phyloP scores from a whole-genome alignment of 2,329 filamentous ascomycete species.

The Nakataea oryzae region DNA sequence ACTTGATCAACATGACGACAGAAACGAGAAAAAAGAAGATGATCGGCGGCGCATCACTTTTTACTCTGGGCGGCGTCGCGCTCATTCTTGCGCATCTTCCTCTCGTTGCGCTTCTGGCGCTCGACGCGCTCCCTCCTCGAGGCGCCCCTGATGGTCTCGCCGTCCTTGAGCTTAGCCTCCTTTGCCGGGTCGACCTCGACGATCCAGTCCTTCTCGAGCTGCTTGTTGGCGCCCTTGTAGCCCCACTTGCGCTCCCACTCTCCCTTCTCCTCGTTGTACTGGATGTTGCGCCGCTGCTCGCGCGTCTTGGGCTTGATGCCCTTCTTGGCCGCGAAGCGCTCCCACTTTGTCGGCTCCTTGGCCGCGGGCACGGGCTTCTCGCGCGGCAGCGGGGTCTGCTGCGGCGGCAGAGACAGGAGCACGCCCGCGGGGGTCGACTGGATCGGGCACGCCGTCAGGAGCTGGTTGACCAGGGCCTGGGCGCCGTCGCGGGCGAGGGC shows the following conservation, averaged over 20 bases:
- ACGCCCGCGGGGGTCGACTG: conserved; percentile 60
- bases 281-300: conserved; percentile 62
- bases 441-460: conserved; percentile 80
- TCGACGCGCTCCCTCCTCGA: conserved; percentile 57
- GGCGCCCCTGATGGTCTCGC: conserved; percentile 49
- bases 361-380: conserved; percentile 82
- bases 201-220: conserved; percentile 73
- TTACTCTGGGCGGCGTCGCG: conserved; percentile 27
- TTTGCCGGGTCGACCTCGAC: conserved; percentile 81
- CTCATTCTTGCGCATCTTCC: conserved; percentile 58
- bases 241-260: conserved; percentile 95
- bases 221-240: conserved; percentile 83
- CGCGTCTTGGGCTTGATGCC: conserved; percentile 85
- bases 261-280: conserved; percentile 73
- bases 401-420: conserved; percentile 64
- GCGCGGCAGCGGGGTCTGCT: conserved; percentile 64
- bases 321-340: conserved; percentile 93
- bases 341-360: conserved; percentile 86
- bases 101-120: conserved; percentile 59
- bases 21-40: not conserved
- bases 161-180: conserved; percentile 52
- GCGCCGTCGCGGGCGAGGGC: conserved; percentile 77
- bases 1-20: not conserved
- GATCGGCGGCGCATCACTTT: not conserved
- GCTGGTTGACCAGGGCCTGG: conserved; percentile 87